Base-by-base conservation (phyloP, 768 basidiomycete genomes). In the Lactarius indigo region DNA sequence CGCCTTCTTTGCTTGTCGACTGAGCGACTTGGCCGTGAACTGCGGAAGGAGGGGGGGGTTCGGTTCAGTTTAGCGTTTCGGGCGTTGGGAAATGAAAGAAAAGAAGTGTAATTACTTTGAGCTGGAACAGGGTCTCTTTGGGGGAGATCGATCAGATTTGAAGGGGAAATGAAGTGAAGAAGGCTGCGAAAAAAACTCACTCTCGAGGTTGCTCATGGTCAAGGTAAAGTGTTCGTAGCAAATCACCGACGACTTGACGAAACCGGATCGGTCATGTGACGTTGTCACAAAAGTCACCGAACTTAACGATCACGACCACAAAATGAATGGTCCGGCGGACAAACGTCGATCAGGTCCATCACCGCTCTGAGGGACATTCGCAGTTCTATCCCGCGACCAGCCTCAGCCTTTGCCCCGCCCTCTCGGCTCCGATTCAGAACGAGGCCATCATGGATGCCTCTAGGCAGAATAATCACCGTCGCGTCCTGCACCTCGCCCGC, bases 1-100 rank as follows among this genome's bases (percentile, higher is more conserved):
- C 0, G 97, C 96, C 78, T 98, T 98, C 83, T 94, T 96, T 4
- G 97, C 94, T 79, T 99, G 97, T 59, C 92, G 85, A 76, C 84
- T 90, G 26, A 99, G 84, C 41, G 93, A 87, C 85, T 98, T 99
- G 68, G 97, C 95, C 23, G 97, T 99, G 82, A 99, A 98, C 96
- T 99, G 73, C 37, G 64, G 60, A 42, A n/a, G n/a, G n/a, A n/a
- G n/a, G n/a, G n/a, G n/a, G n/a, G 13, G 18, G 52, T 59, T 69
- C 62, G 20, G 52, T 55, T 39, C 37, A 39, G 31, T 33, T 33
- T 7, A 33, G 37, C 37, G 37, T 39, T 39, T 39, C 15, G 37
- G 44, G 7, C n/a, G 8, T n/a, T 26, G 35, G 31, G 13, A 52
- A 52, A 23, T 52, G 23, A 28, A 20, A 15, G 12, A 18, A 28